Percentiles rank a stretch among this genome's conserved stretches.
Evolutionary conservation across 306 rosid genomes (phyloP).

Genomic region (Erythrophleum fordii): DNA sequence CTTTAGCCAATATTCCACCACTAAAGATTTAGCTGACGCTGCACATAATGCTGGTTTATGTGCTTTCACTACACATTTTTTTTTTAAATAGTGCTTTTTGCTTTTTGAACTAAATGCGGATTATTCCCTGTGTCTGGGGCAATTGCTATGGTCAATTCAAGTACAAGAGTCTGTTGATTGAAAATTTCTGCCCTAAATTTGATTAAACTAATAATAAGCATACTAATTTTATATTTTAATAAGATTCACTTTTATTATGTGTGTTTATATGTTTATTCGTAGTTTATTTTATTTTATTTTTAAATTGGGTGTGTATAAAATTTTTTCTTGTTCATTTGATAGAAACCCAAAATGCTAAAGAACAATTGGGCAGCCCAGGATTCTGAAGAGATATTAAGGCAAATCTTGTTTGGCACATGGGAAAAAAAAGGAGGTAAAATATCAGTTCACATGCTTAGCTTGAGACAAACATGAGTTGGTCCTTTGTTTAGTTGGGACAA

Average conservation of each 20-base stretch:
- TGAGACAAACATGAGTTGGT: constrained; percentile 37
- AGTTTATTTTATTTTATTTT: too few species aligned
- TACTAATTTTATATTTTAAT: too few species aligned
- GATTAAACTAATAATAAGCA: too few species aligned
- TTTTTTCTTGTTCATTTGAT: too few species aligned
- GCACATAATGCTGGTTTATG: constrained; percentile 20
- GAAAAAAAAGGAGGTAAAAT: neutral
- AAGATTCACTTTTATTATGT: too few species aligned
- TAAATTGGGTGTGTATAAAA: too few species aligned
- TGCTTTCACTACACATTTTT: too few species aligned
- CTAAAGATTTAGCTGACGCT: neutral
- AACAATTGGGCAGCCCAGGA: constrained; percentile 36
- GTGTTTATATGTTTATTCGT: too few species aligned
- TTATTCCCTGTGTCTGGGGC: neutral
- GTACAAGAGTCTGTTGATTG: constrained; percentile 32
- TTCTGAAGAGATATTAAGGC: constrained; percentile 26
- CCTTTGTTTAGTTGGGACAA: neutral
- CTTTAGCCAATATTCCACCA: too few species aligned
- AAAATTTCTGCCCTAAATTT: neutral
- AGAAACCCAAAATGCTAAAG: constrained; percentile 16
- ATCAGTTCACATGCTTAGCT: neutral
- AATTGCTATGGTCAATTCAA: constrained; percentile 39
- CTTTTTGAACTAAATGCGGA: too few species aligned
- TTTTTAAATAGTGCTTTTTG: too few species aligned
- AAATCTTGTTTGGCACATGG: constrained; percentile 34